These are phyloP conservation scores for Chlamydomonas eustigma DNA, from an alignment of 139 green algal genomes.

Conservation along the genomic window DNA sequence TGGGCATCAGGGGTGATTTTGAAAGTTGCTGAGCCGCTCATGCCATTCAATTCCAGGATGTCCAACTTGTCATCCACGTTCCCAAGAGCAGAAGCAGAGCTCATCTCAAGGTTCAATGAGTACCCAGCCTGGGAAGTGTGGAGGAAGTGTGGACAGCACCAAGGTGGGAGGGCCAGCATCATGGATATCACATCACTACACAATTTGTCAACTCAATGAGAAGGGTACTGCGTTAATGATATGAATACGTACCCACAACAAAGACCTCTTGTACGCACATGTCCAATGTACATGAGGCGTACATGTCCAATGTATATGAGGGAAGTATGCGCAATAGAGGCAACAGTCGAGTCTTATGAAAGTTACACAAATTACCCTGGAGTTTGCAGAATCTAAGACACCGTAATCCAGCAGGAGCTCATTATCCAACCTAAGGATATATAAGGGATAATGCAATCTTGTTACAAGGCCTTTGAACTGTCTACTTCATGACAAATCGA, in stretches of 20 bases:
- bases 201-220: too few species aligned
- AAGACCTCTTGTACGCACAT: too few species aligned
- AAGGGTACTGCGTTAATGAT: too few species aligned
- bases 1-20: conserved; percentile 34
- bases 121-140: conserved; percentile 63
- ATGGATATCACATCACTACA: too few species aligned
- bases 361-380: too few species aligned
- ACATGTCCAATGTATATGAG: too few species aligned
- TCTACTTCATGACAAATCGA: background rate
- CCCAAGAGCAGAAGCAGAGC: conserved; percentile 56
- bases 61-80: conserved; percentile 89
- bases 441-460: background rate
- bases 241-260: too few species aligned
- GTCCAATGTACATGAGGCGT: too few species aligned
- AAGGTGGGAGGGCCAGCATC: background rate
- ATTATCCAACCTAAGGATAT: conserved; percentile 53
- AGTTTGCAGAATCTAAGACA: conserved; percentile 45
- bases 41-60: conserved; percentile 61
- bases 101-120: conserved; percentile 67
- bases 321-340: too few species aligned
- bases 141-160: background rate
- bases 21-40: conserved; percentile 39
- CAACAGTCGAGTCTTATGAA: too few species aligned
- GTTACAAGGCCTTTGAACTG: background rate
- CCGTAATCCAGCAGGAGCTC: conserved; percentile 77